Evolutionary conservation across 2,329 filamentous ascomycete genomes (phyloP).

Genomic region (Chaetomium sp.): DNA sequence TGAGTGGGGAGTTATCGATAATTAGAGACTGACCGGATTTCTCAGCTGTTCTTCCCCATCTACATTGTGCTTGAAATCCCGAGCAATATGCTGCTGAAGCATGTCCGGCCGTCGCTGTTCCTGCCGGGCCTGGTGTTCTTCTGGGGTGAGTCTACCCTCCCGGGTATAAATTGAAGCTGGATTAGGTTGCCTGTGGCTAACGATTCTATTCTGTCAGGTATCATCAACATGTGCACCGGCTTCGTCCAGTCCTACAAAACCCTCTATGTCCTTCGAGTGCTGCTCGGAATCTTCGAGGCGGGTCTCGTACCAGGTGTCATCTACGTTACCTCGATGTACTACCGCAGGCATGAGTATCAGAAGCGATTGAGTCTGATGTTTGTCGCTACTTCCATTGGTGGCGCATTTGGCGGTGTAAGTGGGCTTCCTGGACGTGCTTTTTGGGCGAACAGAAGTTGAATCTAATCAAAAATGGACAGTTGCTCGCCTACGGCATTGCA

Average conservation of each 20-base stretch:
- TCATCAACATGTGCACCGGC: constrained; percentile 42
- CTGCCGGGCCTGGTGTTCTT: constrained; percentile 34
- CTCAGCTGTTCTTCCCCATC: neutral
- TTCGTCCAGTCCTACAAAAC: constrained; percentile 35
- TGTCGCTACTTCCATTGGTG: constrained; percentile 35
- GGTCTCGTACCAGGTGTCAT: constrained; percentile 36
- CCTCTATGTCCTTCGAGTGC: constrained; percentile 36
- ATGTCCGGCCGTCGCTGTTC: constrained; percentile 33
- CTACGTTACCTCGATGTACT: constrained; percentile 43
- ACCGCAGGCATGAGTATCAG: constrained; percentile 43
- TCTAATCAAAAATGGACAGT: neutral
- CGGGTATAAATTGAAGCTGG: too few relatives aligned
- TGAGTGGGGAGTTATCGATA: too few relatives aligned
- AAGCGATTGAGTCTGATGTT: constrained; percentile 40
- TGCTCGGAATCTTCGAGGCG: constrained; percentile 36
- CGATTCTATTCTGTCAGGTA: neutral
- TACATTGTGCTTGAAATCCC: constrained; percentile 37
- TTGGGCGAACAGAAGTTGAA: too few relatives aligned
- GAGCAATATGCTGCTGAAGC: constrained; percentile 37
- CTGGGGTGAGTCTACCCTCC: constrained; percentile 31
- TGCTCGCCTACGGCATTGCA: constrained; percentile 43
- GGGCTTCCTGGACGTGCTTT: too few relatives aligned
- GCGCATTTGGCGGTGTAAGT: constrained; percentile 36
- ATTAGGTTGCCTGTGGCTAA: too few relatives aligned
- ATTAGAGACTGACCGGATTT: neutral